A percentile compares a stretch with the other conserved stretches of the same genome.
Evolutionary conservation across 2,329 filamentous ascomycete species (phyloP).

Genomic region (Clarireedia sp.): DNA sequence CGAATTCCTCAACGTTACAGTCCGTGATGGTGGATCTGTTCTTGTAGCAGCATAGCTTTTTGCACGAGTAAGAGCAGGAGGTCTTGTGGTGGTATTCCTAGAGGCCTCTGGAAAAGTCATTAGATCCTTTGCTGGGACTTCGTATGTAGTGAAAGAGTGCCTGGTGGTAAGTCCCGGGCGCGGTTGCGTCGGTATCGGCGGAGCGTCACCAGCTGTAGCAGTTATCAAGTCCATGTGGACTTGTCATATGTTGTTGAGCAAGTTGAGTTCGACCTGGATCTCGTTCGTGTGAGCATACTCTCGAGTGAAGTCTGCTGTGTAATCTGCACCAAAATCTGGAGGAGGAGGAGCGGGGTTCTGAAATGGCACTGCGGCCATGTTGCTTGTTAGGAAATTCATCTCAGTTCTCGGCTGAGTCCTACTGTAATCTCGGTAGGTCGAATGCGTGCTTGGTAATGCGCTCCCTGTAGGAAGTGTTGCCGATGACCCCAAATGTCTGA

Average conservation of each 20-base stretch:
- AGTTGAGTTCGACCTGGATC: no score
- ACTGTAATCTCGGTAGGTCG: no score
- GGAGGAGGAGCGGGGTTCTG: background rate
- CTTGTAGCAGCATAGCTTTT: slow-evolving; percentile 45
- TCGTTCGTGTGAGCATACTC: background rate
- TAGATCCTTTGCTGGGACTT: slow-evolving; percentile 42
- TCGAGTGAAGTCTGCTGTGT: background rate
- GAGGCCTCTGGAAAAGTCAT: slow-evolving; percentile 12
- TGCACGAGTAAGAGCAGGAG: slow-evolving; percentile 38
- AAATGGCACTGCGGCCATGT: background rate
- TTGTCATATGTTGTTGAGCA: no score
- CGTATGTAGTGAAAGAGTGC: slow-evolving; percentile 55
- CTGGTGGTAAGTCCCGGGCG: slow-evolving; percentile 46
- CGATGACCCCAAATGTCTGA: no score
- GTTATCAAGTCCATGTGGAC: no score
- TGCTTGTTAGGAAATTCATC: background rate
- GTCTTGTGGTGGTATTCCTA: slow-evolving; percentile 9
- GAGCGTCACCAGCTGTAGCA: slow-evolving; percentile 18
- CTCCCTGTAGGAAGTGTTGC: no score
- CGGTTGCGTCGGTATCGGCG: slow-evolving; percentile 17
- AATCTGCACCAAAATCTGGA: background rate
- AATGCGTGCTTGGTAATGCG: no score
- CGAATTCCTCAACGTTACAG: slow-evolving; percentile 26
- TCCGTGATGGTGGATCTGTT: slow-evolving; percentile 22
- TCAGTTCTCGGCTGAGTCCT: no score